phyloP scores from a whole-genome alignment of 306 rosid species.

The Hippophae gyantsensis region DNA sequence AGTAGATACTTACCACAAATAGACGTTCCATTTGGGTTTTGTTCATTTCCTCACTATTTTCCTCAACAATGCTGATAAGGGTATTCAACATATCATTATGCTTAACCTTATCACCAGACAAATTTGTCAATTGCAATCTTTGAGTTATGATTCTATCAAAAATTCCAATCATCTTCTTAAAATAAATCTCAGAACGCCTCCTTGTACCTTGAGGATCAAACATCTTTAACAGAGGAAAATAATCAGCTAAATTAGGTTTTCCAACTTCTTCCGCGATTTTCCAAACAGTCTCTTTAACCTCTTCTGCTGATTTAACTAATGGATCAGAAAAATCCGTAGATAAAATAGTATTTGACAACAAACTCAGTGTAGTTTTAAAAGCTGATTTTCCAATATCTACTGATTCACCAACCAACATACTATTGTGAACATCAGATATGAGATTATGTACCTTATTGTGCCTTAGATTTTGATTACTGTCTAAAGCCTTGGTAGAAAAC shows the following conservation, averaged over 20 bases:
- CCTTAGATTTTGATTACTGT: neutral
- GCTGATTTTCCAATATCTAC: conserved; percentile 11
- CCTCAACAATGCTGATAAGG: conserved; percentile 7
- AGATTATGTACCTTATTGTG: conserved; percentile 10
- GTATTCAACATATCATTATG: conserved; percentile 1
- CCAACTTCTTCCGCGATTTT: conserved; percentile 4
- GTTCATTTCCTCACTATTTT: conserved; percentile 2
- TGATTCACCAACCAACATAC: neutral
- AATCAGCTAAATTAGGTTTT: conserved; percentile 30
- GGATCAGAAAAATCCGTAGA: conserved; percentile 2
- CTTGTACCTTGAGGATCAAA: conserved; percentile 26
- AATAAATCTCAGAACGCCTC: neutral
- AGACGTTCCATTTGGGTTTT: conserved; percentile 4
- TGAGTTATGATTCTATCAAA: conserved; percentile 5
- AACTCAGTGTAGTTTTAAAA: conserved; percentile 7
- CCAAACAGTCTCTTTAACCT: conserved; percentile 7
- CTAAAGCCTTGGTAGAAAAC: neutral
- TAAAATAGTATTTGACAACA: conserved; percentile 11
- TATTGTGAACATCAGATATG: neutral
- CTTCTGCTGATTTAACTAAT: neutral
- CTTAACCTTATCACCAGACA: neutral
- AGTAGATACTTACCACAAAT: neutral
- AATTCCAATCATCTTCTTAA: neutral
- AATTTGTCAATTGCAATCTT: neutral
- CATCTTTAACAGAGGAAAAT: conserved; percentile 18